Base-by-base conservation (phyloP, 495 filamentous ascomycete species). In the Penicillium atrosanguineum region DNA sequence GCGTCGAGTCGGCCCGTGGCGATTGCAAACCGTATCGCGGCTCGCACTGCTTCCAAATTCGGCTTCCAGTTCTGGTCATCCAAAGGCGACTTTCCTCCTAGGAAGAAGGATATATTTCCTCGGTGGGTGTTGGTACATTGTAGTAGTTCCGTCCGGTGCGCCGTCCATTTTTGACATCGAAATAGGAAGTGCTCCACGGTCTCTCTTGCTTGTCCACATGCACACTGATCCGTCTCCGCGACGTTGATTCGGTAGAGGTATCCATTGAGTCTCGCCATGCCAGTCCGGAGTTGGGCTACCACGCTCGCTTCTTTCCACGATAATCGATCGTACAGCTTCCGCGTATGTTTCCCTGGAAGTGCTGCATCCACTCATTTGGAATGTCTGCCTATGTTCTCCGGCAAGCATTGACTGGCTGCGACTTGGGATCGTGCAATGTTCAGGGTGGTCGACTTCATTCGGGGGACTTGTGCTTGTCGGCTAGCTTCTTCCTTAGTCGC, bases 121-220 rank as follows among this genome's bases (percentile, higher is more conserved):
- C 28, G 28, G 7, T 31, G 28, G 28, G 11, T 31, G 7, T 31
- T 12, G 28, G 7, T 31, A 31, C 28, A 31, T 12, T 9, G 28
- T 9, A 31, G 11, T 6, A 31, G 1, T 2, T 31, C 4, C 28
- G 28, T 9, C 28, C 28, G 28, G 7, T 31, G 28, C 11, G 28
- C 28, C 2, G 28, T 31, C 28, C 28, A 31, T 6, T 31, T 31
- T 6, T 6, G 28, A 31, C 28, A 31, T 31, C 28, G 7, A 31
- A 72, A 64, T 20, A 70, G 64, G 44, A 74, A 71, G 63, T 71
- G 67, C 37, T 69, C 56, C 21, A 64, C 60, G 7, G 60, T 69
- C 51, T 73, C 65, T 55, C 50, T 69, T 60, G 61, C 68, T 47
- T 65, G 52, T 42, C 68, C 66, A 50, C 56, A 74, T 41, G 28